phyloP scores from a whole-genome alignment of 371 early-diverging fungal species.

The Haplosporangium sp. region DNA sequence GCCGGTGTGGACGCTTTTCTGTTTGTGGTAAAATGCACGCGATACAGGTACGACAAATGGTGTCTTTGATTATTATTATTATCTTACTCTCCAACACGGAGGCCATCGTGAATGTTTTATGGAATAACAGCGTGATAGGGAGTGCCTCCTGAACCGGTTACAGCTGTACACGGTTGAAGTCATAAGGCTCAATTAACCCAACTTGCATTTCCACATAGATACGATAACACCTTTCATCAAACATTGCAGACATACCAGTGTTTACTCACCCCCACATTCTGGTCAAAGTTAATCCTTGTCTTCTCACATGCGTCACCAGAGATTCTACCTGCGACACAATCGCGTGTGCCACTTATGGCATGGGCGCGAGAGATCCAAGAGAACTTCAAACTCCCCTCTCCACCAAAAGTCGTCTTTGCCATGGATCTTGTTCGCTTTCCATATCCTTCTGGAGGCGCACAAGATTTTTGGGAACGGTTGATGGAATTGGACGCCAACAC shows the following conservation, averaged over 20 bases:
- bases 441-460: slow-evolving; percentile 44
- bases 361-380: slow-evolving; percentile 55
- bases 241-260: slow-evolving; percentile 48
- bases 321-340: slow-evolving; percentile 26
- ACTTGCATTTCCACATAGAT: slow-evolving; percentile 23
- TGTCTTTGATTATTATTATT: no score
- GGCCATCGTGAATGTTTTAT: no score
- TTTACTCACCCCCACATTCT: slow-evolving; percentile 46
- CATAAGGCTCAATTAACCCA: no score
- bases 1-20: slow-evolving; percentile 54
- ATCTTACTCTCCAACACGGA: no score
- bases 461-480: slow-evolving; percentile 48
- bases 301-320: slow-evolving; percentile 53
- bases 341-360: slow-evolving; percentile 30
- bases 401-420: slow-evolving; percentile 39
- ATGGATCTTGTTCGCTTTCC: slow-evolving; percentile 52
- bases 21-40: slow-evolving; percentile 55
- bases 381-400: slow-evolving; percentile 34
- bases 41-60: slow-evolving; percentile 52
- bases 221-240: slow-evolving; percentile 50
- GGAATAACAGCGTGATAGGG: no score
- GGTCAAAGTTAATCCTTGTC: slow-evolving; percentile 48
- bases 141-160: no score
- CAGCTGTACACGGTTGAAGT: no score
- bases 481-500: slow-evolving; percentile 55